Percentiles rank a stretch among this genome's conserved stretches.
These are phyloP conservation scores for Colletotrichum abscissum DNA, from an alignment of 2,329 filamentous ascomycete species.

Conservation along the genomic window DNA sequence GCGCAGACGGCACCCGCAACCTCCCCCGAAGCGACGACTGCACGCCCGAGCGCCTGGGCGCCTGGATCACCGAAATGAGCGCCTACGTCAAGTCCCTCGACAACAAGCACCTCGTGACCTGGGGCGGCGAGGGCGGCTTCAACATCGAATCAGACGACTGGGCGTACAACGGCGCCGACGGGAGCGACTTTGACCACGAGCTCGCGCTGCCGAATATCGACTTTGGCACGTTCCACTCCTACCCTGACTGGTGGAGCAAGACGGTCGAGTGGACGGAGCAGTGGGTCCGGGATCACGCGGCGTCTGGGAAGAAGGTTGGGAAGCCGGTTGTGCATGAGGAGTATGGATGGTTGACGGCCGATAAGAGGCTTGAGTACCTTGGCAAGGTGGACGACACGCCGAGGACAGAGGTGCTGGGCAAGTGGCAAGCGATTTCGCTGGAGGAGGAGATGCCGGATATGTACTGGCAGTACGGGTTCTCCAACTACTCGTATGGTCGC, in stretches of 20 bases:
- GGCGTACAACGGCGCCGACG: conserved; percentile 59
- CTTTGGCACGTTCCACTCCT: conserved; percentile 66
- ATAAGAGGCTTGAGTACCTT: conserved; percentile 57
- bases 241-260: conserved; percentile 67
- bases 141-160: conserved; percentile 55
- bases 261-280: conserved; percentile 62
- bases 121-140: conserved; percentile 70
- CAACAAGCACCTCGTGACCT: conserved; percentile 63
- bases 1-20: conserved; percentile 57
- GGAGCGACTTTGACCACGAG: conserved; percentile 65
- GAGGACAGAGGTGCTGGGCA: conserved; percentile 55
- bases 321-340: conserved; percentile 68
- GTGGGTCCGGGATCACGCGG: conserved; percentile 66
- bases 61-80: conserved; percentile 66
- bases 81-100: conserved; percentile 65
- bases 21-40: conserved; percentile 54
- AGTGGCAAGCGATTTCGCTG: conserved; percentile 61
- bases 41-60: conserved; percentile 53
- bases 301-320: conserved; percentile 50
- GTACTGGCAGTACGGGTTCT: conserved; percentile 68
- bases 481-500: conserved; percentile 61
- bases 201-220: conserved; percentile 60
- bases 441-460: conserved; percentile 62
- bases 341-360: conserved; percentile 65
- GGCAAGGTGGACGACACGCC: conserved; percentile 55